Evolutionary conservation across 768 basidiomycete genomes (phyloP).

Genomic region (Mycena olivaceomarginata): DNA sequence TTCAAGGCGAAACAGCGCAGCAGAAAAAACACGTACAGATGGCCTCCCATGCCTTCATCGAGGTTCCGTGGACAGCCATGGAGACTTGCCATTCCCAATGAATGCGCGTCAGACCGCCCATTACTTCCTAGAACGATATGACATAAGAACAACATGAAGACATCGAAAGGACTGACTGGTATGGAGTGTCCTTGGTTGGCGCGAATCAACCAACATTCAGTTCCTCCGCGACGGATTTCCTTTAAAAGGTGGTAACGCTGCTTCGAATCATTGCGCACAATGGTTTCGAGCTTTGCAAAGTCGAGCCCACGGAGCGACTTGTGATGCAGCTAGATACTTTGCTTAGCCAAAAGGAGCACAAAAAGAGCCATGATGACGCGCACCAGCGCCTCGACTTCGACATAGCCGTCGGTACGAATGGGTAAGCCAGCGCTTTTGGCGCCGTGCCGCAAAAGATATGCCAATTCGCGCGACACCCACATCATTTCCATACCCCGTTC

Average conservation of each 20-base stretch:
- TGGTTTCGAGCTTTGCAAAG: slow-evolving; percentile 63
- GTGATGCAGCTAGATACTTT: slow-evolving; percentile 68
- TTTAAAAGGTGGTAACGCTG: slow-evolving; percentile 64
- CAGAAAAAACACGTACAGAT: slow-evolving; percentile 64
- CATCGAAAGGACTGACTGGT: slow-evolving; percentile 58
- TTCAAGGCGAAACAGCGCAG: slow-evolving; percentile 1
- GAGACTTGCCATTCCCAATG: slow-evolving; percentile 66
- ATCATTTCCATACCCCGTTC: neutral
- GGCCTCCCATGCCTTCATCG: slow-evolving; percentile 67
- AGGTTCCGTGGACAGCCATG: slow-evolving; percentile 82
- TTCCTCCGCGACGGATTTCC: slow-evolving; percentile 58
- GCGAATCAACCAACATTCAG: slow-evolving; percentile 75
- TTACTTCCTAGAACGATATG: slow-evolving; percentile 55
- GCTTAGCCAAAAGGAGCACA: neutral
- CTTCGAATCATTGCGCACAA: slow-evolving; percentile 73
- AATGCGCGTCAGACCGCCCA: slow-evolving; percentile 65
- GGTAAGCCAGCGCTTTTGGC: slow-evolving; percentile 24
- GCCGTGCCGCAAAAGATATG: slow-evolving; percentile 36
- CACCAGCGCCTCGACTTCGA: slow-evolving; percentile 32
- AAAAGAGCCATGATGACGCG: neutral
- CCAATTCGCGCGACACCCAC: slow-evolving; percentile 28
- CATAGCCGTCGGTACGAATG: slow-evolving; percentile 37
- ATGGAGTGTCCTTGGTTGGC: slow-evolving; percentile 77
- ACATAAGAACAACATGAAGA: neutral
- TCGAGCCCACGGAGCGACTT: slow-evolving; percentile 73